A percentile compares a stretch with the other conserved stretches of the same genome.
phyloP scores from a whole-genome alignment of 371 early-diverging fungal species.

The Mortierella sp. region DNA sequence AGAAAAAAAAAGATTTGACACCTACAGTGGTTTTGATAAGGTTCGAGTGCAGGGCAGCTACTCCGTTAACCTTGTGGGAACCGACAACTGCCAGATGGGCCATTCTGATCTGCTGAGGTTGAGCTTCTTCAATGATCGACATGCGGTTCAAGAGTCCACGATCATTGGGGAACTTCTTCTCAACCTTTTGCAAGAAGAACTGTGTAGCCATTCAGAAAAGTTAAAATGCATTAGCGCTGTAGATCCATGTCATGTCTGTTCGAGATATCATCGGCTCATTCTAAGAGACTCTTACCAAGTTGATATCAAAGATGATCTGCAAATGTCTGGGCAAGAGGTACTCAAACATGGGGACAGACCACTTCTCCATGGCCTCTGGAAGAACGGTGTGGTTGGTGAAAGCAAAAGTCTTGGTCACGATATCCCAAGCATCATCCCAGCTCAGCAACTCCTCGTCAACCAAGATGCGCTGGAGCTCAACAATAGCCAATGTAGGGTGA shows the following conservation, averaged over 20 bases:
- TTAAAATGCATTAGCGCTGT: neutral
- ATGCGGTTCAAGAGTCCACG: slow-evolving; percentile 87
- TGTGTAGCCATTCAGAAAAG: slow-evolving; percentile 11
- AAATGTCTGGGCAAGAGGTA: slow-evolving; percentile 92
- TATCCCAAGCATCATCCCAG: slow-evolving; percentile 96
- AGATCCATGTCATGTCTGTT: too few relatives aligned
- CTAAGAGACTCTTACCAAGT: slow-evolving; percentile 65
- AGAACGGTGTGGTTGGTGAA: slow-evolving; percentile 97
- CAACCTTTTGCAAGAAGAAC: slow-evolving; percentile 93
- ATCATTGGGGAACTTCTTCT: slow-evolving; percentile 82
- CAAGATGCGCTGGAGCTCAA: slow-evolving; percentile 89
- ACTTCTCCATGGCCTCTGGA: slow-evolving; percentile 95
- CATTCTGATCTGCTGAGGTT: slow-evolving; percentile 88
- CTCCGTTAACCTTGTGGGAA: slow-evolving; percentile 94
- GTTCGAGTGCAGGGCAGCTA: slow-evolving; percentile 92
- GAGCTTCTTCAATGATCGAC: slow-evolving; percentile 91
- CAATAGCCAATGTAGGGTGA: slow-evolving; percentile 85
- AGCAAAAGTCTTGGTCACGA: slow-evolving; percentile 87
- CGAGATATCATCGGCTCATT: neutral
- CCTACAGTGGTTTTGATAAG: slow-evolving; percentile 77
- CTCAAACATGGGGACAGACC: slow-evolving; percentile 91
- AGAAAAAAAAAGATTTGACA: slow-evolving; percentile 9
- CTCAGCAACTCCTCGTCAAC: slow-evolving; percentile 87
- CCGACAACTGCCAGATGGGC: slow-evolving; percentile 73
- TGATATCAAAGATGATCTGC: slow-evolving; percentile 96